These are phyloP conservation scores for Eucalyptus shirleyi DNA, from an alignment of 345 rosid species.

Conservation along the genomic window DNA sequence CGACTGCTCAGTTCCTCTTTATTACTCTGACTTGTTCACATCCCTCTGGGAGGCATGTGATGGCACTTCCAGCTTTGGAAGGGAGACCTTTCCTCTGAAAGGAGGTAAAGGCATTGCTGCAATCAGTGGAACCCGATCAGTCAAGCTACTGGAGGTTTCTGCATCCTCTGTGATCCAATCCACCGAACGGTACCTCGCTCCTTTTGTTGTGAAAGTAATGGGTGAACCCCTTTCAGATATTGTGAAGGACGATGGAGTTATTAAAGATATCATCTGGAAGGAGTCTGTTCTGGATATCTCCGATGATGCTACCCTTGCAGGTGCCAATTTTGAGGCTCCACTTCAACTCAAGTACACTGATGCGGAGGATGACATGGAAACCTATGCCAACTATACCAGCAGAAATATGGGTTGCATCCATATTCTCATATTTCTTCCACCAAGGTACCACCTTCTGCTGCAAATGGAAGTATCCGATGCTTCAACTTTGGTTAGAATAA, in stretches of 20 bases:
- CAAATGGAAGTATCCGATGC: conserved; percentile 82
- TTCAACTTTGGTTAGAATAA: conserved; percentile 77
- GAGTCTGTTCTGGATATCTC: conserved; percentile 17
- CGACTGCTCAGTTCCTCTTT: conserved; percentile 32
- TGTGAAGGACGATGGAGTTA: conserved; percentile 56
- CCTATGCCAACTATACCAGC: conserved; percentile 19
- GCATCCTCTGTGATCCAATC: conserved; percentile 34
- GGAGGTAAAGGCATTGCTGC: conserved; percentile 75
- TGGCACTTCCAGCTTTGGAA: conserved; percentile 56
- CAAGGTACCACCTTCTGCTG: conserved; percentile 83
- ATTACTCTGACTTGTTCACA: conserved; percentile 51
- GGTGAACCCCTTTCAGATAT: conserved; percentile 64
- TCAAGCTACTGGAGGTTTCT: conserved; percentile 78
- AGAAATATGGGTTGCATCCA: conserved; percentile 61
- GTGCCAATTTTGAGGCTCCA: conserved; percentile 18
- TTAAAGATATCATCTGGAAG: conserved; percentile 46
- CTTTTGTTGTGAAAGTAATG: conserved; percentile 60
- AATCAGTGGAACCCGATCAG: conserved; percentile 75
- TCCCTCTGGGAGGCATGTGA: conserved; percentile 91
- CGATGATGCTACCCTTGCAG: conserved; percentile 4
- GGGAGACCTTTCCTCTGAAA: conserved; percentile 61
- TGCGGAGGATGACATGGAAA: conserved; percentile 37
- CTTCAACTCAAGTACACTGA: conserved; percentile 62
- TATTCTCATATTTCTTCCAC: conserved; percentile 80
- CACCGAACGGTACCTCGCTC: conserved; percentile 44